Conservation (phyloP, 2,329 filamentous ascomycete species). For the Ilyonectria destructans region DNA sequence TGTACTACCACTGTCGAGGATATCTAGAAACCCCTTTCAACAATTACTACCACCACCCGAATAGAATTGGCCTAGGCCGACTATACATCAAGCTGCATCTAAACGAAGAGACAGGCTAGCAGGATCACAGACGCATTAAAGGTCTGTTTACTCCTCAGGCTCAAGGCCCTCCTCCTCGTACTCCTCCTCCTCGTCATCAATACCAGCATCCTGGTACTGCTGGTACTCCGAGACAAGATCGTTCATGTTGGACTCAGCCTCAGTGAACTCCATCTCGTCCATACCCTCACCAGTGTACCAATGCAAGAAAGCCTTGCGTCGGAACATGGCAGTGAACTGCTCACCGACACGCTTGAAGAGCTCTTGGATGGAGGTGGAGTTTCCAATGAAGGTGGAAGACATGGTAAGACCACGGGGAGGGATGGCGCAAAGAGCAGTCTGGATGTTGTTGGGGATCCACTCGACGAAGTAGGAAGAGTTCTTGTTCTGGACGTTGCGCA, state of each 20-base stretch:
- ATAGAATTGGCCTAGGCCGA: conserved; percentile 52
- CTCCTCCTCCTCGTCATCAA: conserved; percentile 97
- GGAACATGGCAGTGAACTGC: conserved; percentile 99
- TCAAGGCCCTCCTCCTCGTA: conserved; percentile 88
- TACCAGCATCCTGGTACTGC: conserved; percentile 99
- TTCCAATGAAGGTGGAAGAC: conserved; percentile 99
- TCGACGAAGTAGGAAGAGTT: conserved; percentile 99
- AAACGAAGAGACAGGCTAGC: conserved; percentile 21
- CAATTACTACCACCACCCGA: conserved; percentile 54
- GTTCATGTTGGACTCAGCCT: conserved; percentile 99
- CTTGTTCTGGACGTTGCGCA: conserved; percentile 99
- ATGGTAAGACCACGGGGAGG: conserved; percentile 98
- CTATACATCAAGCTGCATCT: conserved; percentile 41
- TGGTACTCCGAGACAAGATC: conserved; percentile 99
- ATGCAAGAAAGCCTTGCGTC: conserved; percentile 99
- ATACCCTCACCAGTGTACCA: conserved; percentile 99
- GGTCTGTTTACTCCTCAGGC: conserved; percentile 71
- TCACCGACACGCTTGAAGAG: conserved; percentile 99
- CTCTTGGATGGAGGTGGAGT: conserved; percentile 99
- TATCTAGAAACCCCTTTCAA: conserved; percentile 58
- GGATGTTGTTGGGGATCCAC: conserved; percentile 99
- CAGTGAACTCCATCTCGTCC: conserved; percentile 99
- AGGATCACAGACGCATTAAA: conserved; percentile 20
- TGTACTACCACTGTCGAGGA: conserved; percentile 56
- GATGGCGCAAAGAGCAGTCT: conserved; percentile 99